phyloP scores from a whole-genome alignment of 345 rosid genomes.

The Brassica cretica region DNA sequence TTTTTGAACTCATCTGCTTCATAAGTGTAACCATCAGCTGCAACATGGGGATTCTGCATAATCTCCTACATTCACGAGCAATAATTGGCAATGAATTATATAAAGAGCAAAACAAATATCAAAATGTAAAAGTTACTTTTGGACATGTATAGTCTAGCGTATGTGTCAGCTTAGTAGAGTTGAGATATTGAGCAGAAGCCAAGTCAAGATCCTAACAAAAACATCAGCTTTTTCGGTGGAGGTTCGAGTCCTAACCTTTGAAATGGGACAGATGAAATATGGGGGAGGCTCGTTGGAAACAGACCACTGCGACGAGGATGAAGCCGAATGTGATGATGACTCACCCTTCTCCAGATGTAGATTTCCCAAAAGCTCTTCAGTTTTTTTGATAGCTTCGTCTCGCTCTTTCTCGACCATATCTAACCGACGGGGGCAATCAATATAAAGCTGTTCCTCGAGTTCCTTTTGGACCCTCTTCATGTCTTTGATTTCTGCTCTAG shows the following conservation, averaged over 20 bases:
- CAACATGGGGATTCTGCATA: conserved; percentile 73
- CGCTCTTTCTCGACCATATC: conserved; percentile 35
- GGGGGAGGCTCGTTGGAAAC: conserved; percentile 40
- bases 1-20: conserved; percentile 59
- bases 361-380: conserved; percentile 34
- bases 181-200: conserved; percentile 18
- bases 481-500: conserved; percentile 31
- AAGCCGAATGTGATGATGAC: conserved; percentile 37
- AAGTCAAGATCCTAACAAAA: conserved; percentile 1
- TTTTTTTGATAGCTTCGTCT: conserved; percentile 34
- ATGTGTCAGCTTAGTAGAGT: not conserved
- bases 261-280: conserved; percentile 47
- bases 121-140: not conserved
- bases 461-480: conserved; percentile 38
- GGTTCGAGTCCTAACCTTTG: conserved; percentile 35
- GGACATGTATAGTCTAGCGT: conserved; percentile 2
- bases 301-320: conserved; percentile 28
- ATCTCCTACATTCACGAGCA: conserved; percentile 56
- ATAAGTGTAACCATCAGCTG: conserved; percentile 84
- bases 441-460: conserved; percentile 33
- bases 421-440: conserved; percentile 23
- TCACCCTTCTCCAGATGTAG: conserved; percentile 23
- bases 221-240: not conserved
- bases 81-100: not conserved
- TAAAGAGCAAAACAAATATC: not conserved